These are phyloP conservation scores for Penicillium angulare DNA, from an alignment of 495 filamentous ascomycete genomes.

Conservation along the genomic window DNA sequence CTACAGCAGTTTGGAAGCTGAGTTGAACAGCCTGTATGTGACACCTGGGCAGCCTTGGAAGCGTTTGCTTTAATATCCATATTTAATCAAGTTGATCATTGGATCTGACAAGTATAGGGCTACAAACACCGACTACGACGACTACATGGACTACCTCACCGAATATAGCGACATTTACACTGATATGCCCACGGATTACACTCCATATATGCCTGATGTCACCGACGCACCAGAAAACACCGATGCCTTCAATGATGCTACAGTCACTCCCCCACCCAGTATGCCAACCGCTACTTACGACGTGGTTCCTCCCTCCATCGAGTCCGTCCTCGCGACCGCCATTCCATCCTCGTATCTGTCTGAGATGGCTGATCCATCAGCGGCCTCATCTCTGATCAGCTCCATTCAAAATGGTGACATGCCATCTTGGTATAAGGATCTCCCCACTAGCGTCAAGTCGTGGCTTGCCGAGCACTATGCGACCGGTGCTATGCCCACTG, in stretches of 20 bases:
- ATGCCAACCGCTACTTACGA: background rate
- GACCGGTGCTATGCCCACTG: background rate
- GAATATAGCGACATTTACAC: background rate
- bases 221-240: background rate
- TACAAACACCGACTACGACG: background rate
- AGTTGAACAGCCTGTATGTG: conserved; percentile 15
- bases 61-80: background rate
- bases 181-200: background rate
- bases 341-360: conserved; percentile 20
- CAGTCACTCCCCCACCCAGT: background rate
- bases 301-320: conserved; percentile 15
- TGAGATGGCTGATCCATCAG: conserved; percentile 15
- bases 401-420: conserved; percentile 17
- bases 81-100: too few species aligned
- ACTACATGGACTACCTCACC: background rate
- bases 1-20: conserved; percentile 12
- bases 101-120: background rate
- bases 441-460: conserved; percentile 20
- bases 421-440: conserved; percentile 19
- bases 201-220: background rate
- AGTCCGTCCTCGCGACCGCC: conserved; percentile 17
- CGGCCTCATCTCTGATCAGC: conserved; percentile 14
- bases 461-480: conserved; percentile 16
- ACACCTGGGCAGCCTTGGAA: background rate
- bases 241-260: background rate